Evolutionary conservation across 202 grass and related monocot genomes (phyloP), one percentile per base, ranked within the genome.

Genomic region (Musa balbisiana): DNA sequence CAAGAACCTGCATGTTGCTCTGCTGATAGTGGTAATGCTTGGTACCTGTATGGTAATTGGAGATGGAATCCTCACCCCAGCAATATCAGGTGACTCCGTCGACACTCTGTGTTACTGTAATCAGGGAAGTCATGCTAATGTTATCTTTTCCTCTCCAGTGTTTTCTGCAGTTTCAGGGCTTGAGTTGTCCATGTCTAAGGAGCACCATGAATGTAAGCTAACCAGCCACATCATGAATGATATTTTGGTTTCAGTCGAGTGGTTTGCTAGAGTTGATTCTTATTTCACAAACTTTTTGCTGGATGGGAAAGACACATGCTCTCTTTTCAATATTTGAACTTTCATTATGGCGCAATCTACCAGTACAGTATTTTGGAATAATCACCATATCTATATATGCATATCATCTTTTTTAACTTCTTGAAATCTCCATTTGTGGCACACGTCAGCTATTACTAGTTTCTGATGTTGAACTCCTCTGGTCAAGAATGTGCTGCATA

Each of bases 11-110:
- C 93, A 90, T 15, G 81, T 81, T 56, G 85, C 87, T 63, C 82
- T 97, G 33, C 81, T 97, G 54, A 60, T 97, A 63, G 89, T 97
- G 82, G 93, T 97, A 19, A 87, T 97, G 84, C 85, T 97, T 25
- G 93, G 93, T 26, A 97, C 93, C 27, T 97, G 93, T 80, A 97
- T 97, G 93, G 93, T 97, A 52, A 97, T 97, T 69, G 93, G 93
- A 55, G 93, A 97, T 19, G 93, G 93, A 14, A 90, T 97, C 76
- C 90, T 97, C 79, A 97, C 93, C 74, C 93, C 93, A 27, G 93
- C 90, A 67, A 97, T 97, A 69, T 92, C 93, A 55, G 93, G 93
- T 97, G 82, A 67, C 14, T 64, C 4, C 9, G 21, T 55, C 21
- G 23, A 53, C 70, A 29, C 17, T 2, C 1, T 20, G 56, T 19